These are phyloP conservation scores for Acanthamoeba lenticulata DNA, from an alignment of 208 protist genomes.

Conservation along the genomic window DNA sequence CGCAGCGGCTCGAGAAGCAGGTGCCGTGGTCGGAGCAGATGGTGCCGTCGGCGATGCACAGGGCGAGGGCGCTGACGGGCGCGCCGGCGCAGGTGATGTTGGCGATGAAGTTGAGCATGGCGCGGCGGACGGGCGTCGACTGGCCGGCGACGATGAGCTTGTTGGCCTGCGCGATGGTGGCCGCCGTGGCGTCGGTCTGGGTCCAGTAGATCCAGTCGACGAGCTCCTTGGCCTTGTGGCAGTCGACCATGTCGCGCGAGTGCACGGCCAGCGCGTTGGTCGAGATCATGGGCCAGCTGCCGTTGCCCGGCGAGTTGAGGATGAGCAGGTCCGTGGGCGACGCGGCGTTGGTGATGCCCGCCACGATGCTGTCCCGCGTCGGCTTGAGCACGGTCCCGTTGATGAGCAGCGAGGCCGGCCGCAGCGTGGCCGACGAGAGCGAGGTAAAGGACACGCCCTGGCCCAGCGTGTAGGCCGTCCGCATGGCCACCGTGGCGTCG, in stretches of 20 bases:
- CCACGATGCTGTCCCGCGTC: neutral
- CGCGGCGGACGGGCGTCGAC: neutral
- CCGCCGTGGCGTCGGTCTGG: neutral
- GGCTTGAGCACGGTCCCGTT: neutral
- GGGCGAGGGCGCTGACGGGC: neutral
- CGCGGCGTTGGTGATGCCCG: neutral
- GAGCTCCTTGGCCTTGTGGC: conserved; percentile 1
- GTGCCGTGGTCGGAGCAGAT: neutral
- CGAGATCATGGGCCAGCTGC: conserved; percentile 21
- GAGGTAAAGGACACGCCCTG: neutral
- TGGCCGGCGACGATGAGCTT: neutral
- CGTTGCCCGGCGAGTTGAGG: neutral
- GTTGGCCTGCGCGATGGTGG: neutral
- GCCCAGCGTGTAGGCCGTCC: neutral
- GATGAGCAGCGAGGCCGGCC: neutral
- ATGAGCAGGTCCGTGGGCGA: neutral
- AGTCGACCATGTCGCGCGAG: neutral
- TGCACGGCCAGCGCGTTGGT: neutral
- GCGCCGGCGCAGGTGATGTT: neutral
- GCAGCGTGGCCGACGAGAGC: neutral
- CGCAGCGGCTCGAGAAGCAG: neutral
- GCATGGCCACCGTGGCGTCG: neutral
- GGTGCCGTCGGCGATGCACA: neutral
- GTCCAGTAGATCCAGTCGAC: conserved; percentile 23
- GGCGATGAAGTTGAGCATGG: conserved; percentile 20